Percentiles rank a stretch among this genome's conserved stretches.
Conservation (phyloP, 306 rosid genomes). For the Fragaria vesca region DNA sequence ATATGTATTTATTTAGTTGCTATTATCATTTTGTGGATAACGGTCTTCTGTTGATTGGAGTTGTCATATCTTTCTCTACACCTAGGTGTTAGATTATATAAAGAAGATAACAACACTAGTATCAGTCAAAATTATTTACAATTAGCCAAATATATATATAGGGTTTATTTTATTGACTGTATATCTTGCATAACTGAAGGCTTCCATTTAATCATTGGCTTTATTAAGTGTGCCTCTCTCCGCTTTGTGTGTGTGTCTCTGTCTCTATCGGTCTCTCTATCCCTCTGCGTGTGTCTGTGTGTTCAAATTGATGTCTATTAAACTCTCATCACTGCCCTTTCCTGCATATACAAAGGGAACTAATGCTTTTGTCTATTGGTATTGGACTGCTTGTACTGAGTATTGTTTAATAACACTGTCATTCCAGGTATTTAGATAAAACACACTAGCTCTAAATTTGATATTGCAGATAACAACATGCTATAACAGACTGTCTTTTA, state of each 20-base stretch:
- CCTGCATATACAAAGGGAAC: slow-evolving; percentile 84
- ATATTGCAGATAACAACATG: neutral
- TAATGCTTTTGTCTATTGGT: slow-evolving; percentile 69
- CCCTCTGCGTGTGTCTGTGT: neutral
- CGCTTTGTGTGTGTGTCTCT: too few relatives aligned
- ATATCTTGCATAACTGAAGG: neutral
- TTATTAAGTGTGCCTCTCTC: too few relatives aligned
- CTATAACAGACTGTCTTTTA: neutral
- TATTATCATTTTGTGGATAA: too few relatives aligned
- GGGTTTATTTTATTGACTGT: neutral
- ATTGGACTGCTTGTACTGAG: slow-evolving; percentile 79
- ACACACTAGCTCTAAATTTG: neutral
- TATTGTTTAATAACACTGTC: slow-evolving; percentile 74
- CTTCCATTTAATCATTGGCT: neutral
- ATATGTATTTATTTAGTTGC: too few relatives aligned
- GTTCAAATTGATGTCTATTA: slow-evolving; percentile 6
- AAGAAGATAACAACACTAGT: too few relatives aligned
- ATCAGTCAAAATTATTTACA: neutral
- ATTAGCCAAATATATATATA: neutral
- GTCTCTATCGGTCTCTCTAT: too few relatives aligned
- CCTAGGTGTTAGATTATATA: too few relatives aligned
- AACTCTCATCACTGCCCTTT: slow-evolving; percentile 21
- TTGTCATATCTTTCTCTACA: too few relatives aligned
- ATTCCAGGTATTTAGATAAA: slow-evolving; percentile 53
- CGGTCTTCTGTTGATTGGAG: too few relatives aligned